These are phyloP conservation scores for Aureobasidium sp. DNA, from an alignment of 2,329 filamentous ascomycete species.

Conservation along the genomic window DNA sequence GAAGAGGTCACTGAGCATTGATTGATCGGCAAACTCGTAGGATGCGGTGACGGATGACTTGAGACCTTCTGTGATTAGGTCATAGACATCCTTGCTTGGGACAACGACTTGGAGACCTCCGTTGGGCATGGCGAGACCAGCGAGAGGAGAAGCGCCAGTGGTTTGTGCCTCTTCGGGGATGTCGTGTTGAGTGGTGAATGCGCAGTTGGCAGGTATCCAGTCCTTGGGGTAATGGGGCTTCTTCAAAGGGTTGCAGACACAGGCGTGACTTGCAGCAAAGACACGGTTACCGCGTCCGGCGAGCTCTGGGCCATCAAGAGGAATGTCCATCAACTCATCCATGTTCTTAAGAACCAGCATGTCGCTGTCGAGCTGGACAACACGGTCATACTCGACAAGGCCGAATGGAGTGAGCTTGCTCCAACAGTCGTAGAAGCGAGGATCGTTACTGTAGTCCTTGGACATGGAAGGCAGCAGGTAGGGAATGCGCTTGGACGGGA, in stretches of 20 bases:
- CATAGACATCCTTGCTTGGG: slow-evolving; percentile 44
- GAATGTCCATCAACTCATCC: slow-evolving; percentile 84
- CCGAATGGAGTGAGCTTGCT: slow-evolving; percentile 75
- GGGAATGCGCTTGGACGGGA: slow-evolving; percentile 60
- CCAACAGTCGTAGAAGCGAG: slow-evolving; percentile 86
- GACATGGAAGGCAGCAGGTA: slow-evolving; percentile 59
- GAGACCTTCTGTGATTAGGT: slow-evolving; percentile 42
- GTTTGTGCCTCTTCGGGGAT: slow-evolving; percentile 43
- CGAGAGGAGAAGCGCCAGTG: slow-evolving; percentile 39
- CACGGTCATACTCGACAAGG: slow-evolving; percentile 64
- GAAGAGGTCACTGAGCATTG: slow-evolving; percentile 49
- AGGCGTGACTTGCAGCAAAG: slow-evolving; percentile 77
- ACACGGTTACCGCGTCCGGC: slow-evolving; percentile 52
- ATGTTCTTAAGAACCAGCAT: slow-evolving; percentile 80
- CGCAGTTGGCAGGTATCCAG: slow-evolving; percentile 57
- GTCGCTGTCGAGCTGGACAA: slow-evolving; percentile 80
- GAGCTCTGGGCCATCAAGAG: slow-evolving; percentile 51
- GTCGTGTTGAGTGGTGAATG: slow-evolving; percentile 50
- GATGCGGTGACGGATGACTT: slow-evolving; percentile 32
- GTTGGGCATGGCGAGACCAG: slow-evolving; percentile 51
- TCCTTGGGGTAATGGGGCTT: slow-evolving; percentile 69
- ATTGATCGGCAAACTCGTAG: slow-evolving; percentile 55
- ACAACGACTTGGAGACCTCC: slow-evolving; percentile 54
- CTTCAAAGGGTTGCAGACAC: slow-evolving; percentile 73
- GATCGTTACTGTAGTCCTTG: slow-evolving; percentile 66